Conservation (phyloP, 768 basidiomycete genomes). For the Collybia sordida region DNA sequence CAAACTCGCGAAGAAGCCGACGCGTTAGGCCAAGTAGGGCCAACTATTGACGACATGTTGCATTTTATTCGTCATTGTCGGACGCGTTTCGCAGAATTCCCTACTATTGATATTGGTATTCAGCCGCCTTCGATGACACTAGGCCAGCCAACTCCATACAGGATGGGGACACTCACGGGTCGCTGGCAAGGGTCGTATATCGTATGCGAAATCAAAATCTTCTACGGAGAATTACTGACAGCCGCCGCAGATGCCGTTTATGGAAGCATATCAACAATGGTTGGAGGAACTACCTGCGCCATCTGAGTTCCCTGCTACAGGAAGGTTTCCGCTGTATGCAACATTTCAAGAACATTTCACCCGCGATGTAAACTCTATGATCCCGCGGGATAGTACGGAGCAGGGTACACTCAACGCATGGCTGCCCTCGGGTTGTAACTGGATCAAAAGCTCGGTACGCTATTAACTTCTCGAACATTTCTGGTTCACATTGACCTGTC, state of each 20-base stretch:
- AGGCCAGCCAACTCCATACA: constrained; percentile 31
- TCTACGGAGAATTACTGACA: background rate
- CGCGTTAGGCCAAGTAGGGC: constrained; percentile 31
- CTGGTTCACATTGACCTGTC: constrained; percentile 44
- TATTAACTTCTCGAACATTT: constrained; percentile 48
- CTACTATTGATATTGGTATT: constrained; percentile 22
- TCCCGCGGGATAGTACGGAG: constrained; percentile 32
- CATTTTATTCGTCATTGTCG: constrained; percentile 40
- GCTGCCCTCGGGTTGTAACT: constrained; percentile 39
- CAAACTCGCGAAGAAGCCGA: constrained; percentile 32
- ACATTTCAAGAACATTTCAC: constrained; percentile 48
- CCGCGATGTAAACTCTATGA: constrained; percentile 27
- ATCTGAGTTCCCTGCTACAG: constrained; percentile 29
- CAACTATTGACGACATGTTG: constrained; percentile 45
- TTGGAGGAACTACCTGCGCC: constrained; percentile 30
- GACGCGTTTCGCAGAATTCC: constrained; percentile 37
- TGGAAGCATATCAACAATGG: constrained; percentile 39
- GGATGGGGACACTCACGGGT: constrained; percentile 44
- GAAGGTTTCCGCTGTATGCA: constrained; percentile 48
- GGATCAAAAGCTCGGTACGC: constrained; percentile 41
- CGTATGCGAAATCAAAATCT: constrained; percentile 25
- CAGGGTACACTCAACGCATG: constrained; percentile 44
- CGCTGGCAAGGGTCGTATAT: constrained; percentile 50
- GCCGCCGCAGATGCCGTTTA: constrained; percentile 33
- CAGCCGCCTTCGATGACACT: constrained; percentile 14